phyloP scores from a whole-genome alignment of 352 stramenopile genomes.

The Globisporangium megalacanthum region DNA sequence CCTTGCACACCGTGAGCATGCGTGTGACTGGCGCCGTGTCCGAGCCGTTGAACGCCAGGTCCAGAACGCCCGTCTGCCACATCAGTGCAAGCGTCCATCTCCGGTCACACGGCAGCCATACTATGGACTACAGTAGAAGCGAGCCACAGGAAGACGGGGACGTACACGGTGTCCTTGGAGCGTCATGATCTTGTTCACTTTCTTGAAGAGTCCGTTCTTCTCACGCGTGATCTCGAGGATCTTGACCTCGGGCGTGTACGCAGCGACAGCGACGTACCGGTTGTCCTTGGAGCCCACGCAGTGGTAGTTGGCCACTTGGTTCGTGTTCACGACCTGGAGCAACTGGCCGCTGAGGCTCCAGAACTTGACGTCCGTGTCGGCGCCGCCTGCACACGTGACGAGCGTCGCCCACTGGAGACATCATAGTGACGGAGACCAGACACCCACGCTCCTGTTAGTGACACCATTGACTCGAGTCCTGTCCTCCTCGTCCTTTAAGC shows the following conservation, averaged over 20 bases:
- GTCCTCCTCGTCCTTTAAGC: neutral
- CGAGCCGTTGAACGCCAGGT: constrained; percentile 73
- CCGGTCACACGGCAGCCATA: no score
- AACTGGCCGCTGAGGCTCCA: constrained; percentile 63
- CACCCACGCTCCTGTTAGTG: neutral
- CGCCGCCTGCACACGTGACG: constrained; percentile 58
- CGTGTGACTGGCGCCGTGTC: constrained; percentile 64
- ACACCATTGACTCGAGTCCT: neutral
- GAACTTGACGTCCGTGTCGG: constrained; percentile 82
- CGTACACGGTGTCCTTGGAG: constrained; percentile 69
- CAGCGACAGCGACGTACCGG: constrained; percentile 70
- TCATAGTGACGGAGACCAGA: no score
- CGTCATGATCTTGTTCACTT: constrained; percentile 81
- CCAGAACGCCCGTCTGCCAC: constrained; percentile 59
- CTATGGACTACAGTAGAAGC: no score
- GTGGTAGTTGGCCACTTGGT: constrained; percentile 80
- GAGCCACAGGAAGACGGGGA: neutral
- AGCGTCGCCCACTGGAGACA: constrained; percentile 57
- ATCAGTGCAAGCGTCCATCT: neutral
- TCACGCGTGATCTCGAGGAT: constrained; percentile 79
- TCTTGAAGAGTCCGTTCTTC: constrained; percentile 73
- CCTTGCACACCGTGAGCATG: constrained; percentile 74
- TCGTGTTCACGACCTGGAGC: constrained; percentile 71
- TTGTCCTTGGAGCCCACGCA: constrained; percentile 79
- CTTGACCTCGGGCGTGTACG: constrained; percentile 80